Evolutionary conservation across 768 basidiomycete species (phyloP).

Genomic region (Tricholoma furcatifolium): DNA sequence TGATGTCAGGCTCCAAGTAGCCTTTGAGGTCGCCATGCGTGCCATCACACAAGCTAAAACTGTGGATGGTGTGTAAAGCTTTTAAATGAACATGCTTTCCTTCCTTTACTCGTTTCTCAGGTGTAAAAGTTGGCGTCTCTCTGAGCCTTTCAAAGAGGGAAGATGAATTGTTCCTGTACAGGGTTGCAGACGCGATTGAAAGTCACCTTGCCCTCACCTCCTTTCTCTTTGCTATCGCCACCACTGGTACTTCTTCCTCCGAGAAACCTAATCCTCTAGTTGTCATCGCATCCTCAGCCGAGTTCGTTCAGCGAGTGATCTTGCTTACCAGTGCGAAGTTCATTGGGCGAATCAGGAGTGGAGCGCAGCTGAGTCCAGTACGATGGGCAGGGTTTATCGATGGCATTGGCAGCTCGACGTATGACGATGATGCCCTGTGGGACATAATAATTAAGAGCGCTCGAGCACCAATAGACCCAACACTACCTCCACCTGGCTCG

Average conservation of each 20-base stretch:
- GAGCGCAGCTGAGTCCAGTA: not conserved
- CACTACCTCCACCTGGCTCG: constrained; percentile 63
- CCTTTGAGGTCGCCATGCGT: constrained; percentile 53
- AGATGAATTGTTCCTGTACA: constrained; percentile 55
- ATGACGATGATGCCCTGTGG: constrained; percentile 68
- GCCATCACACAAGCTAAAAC: constrained; percentile 48
- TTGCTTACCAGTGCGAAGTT: constrained; percentile 69
- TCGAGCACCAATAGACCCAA: constrained; percentile 57
- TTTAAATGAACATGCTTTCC: not conserved
- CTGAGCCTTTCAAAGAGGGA: constrained; percentile 57
- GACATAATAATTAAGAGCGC: constrained; percentile 69
- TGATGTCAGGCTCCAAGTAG: constrained; percentile 59
- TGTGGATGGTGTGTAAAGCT: constrained; percentile 39
- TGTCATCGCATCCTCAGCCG: constrained; percentile 53
- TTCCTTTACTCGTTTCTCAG: constrained; percentile 19
- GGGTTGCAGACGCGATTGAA: constrained; percentile 48
- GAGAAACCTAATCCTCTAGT: constrained; percentile 44
- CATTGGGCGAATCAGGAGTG: constrained; percentile 36
- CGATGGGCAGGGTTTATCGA: constrained; percentile 49
- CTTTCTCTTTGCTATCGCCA: constrained; percentile 56
- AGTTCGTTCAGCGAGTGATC: constrained; percentile 64
- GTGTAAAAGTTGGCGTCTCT: constrained; percentile 56
- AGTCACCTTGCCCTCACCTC: constrained; percentile 38
- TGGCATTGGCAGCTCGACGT: constrained; percentile 51
- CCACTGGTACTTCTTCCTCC: constrained; percentile 35